Evolutionary conservation across 2,329 filamentous ascomycete genomes (phyloP), one percentile per base, ranked within the genome.

Genomic region (Fusarium annulatum): DNA sequence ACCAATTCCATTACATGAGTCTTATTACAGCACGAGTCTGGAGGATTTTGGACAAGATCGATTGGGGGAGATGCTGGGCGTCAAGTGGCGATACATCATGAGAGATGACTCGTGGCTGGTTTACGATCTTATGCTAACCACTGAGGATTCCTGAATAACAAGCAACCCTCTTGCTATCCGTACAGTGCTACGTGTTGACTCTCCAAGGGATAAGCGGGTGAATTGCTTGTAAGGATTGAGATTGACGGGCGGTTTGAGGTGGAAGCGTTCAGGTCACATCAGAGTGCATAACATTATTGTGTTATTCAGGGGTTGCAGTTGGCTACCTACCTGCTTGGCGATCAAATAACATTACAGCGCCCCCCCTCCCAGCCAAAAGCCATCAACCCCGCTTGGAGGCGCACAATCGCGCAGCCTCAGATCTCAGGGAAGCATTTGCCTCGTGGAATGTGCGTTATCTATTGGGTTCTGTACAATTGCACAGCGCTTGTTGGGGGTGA

Each of bases 371-470:
- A 56, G 49, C 62, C 49, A 48, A 58, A 64, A 53, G 58, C 38
- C 58, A 58, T 71, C 46, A 49, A 71, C 71, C 70, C 71, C 71
- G 70, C 70, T 59, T 67, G 41, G 59, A 69, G 45, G 61, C 69
- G 61, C 66, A 66, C 65, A 62, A 73, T 71, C 61, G 57, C 58
- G 36, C 61, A 69, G 52, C 61, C 56, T 62, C 28, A 73, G 71
- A 73, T 73, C 61, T 58, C 70, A 53, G 62, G 58, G 52, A 71
- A 60, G 46, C 57, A 67, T 73, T 70, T 63, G 48, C 55, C 61
- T 71, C 53, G 66, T 71, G 70, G 70, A 73, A 73, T 73, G 66
- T 67, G 57, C 52, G 61, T 67, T 67, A 60, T 60, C 58, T 73
- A 56, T 49, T 46, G 53, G 57, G 62, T 43, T 48, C 33, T 46